Conservation (phyloP, 257 asterid genomes). For the Penstemon davidsonii region DNA sequence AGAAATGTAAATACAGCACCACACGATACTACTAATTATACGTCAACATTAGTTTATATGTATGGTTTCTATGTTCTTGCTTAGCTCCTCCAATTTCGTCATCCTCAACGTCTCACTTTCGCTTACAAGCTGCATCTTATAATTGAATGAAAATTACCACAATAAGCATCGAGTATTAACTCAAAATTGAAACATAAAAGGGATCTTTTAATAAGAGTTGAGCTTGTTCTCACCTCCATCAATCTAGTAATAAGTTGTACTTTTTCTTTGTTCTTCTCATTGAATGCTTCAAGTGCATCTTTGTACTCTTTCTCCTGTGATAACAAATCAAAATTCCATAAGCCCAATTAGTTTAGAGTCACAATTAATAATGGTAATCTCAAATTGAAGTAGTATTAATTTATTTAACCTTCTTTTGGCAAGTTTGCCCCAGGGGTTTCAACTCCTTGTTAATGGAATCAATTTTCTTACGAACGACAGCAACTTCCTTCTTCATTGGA, state of each 20-base stretch:
- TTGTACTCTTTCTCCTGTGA: constrained; percentile 91
- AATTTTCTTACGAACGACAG: constrained; percentile 73
- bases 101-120: constrained; percentile 91
- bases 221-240: constrained; percentile 80
- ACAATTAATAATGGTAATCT: not conserved
- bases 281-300: constrained; percentile 95
- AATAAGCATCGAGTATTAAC: constrained; percentile 2
- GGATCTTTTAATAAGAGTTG: not conserved
- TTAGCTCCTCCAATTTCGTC: constrained; percentile 98
- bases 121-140: constrained; percentile 66
- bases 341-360: not conserved
- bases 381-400: not conserved
- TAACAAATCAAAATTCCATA: constrained; percentile 2
- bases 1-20: constrained; percentile 59
- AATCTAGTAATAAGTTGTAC: constrained; percentile 84
- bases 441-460: constrained; percentile 85
- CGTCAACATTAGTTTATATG: constrained; percentile 37
- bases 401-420: constrained; percentile 87
- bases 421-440: constrained; percentile 81
- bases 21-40: constrained; percentile 67
- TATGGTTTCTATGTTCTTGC: constrained; percentile 94
- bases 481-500: constrained; percentile 93
- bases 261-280: constrained; percentile 94
- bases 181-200: not conserved
- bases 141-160: not conserved